Percentiles rank a stretch among this genome's conserved stretches.
phyloP scores from a whole-genome alignment of 1,284 basidiomycete species.

The Trichosporon sp. region DNA sequence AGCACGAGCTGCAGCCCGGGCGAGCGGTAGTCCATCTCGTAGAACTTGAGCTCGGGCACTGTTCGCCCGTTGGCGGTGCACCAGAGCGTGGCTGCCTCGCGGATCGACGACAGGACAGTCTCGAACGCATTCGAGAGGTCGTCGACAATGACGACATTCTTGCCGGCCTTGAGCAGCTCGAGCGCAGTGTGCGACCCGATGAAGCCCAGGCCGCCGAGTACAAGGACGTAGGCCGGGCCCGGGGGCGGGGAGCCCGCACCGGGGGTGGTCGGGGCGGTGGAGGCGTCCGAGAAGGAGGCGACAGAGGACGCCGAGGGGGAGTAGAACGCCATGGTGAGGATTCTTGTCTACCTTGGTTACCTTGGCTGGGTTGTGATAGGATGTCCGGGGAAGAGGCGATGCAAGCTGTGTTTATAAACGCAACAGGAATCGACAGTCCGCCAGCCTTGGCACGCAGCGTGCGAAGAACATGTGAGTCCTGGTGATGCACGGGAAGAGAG shows the following conservation, averaged over 20 bases:
- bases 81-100: not conserved
- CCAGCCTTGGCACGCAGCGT: not conserved
- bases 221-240: conserved; percentile 2
- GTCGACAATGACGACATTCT: conserved; percentile 14
- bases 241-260: not conserved
- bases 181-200: conserved; percentile 13
- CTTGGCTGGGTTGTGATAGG: not conserved
- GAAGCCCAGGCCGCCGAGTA: conserved; percentile 11
- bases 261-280: conserved; percentile 4
- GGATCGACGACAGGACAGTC: conserved; percentile 2
- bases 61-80: not conserved
- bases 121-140: conserved; percentile 11
- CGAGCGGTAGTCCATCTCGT: conserved; percentile 8
- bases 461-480: not conserved
- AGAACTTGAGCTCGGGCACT: conserved; percentile 5
- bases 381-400: not conserved
- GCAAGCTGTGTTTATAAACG: not conserved
- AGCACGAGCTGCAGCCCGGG: conserved; percentile 6
- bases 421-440: not conserved
- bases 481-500: not conserved
- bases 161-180: conserved; percentile 15
- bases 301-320: not conserved
- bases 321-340: not conserved
- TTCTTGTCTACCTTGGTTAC: not conserved
- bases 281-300: not conserved